Base-by-base conservation (phyloP, 1,284 basidiomycete genomes). In the Trichosporon asahii region DNA sequence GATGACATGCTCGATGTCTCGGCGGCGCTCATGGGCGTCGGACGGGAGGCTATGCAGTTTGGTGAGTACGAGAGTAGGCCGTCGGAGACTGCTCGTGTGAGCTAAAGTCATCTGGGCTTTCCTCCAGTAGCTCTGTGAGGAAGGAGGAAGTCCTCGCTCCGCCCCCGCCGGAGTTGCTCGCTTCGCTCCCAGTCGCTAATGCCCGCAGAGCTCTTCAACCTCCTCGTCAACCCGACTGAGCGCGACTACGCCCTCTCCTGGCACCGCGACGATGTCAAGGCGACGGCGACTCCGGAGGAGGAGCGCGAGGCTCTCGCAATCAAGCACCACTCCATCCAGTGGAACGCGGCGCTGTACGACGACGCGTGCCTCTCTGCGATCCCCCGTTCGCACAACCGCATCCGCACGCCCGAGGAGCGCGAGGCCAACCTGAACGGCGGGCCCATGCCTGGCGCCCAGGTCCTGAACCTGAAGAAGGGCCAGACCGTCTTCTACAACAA, bases 401-500 rank as follows among this genome's bases (percentile, higher is more conserved):
- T 90, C 1, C 85, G 91, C 64, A 89, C 89, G 0, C 81, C 84
- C 0, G 88, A 83, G 63, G 92, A 94, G 76, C 85, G 89, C 23
- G 80, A 88, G 31, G 86, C 79, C 72, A 89, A 86, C 8, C 81
- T 84, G 64, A 86, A 86, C 31, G 91, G 89, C 0, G 76, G 76
- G 2, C 82, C 90, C 73, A 92, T 92, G 91, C 90, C 91, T 0
- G 90, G 89, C 2, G 86, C 87, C 1, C 85, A 90, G 12, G 85
- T 83, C 27, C 86, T 93, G 29, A 81, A 82, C 0, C 84, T 93
- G 3, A 85, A 89, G 77, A 86, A 86, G 1, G 91, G 92, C 0
- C 90, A 94, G 73, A 90, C 90, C 0, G 90, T 90, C 14, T 93
- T 93, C 80, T 93, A 93, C 81, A 91, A 92, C 78, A 89, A 88